phyloP scores from a whole-genome alignment of 1,284 basidiomycete species.

The Inonotus obliquus region DNA sequence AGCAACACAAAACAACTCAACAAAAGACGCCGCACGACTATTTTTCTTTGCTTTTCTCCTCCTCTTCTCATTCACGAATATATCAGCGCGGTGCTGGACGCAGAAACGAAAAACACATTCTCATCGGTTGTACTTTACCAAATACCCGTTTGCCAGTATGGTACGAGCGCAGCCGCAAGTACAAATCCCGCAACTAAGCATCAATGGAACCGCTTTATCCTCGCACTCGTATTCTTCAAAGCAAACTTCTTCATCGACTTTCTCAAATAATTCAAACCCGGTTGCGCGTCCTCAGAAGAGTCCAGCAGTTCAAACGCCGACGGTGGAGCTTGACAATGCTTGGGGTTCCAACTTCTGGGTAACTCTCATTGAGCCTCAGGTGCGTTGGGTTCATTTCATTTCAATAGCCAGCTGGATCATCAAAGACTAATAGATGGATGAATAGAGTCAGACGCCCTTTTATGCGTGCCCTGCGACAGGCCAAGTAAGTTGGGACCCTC shows the following conservation, averaged over 20 bases:
- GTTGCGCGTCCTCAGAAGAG: constrained; percentile 10
- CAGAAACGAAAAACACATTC: neutral
- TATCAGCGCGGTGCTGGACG: neutral
- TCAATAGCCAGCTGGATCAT: neutral
- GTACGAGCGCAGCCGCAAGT: neutral
- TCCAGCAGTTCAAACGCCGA: constrained; percentile 10
- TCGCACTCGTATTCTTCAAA: neutral
- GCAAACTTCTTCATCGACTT: neutral
- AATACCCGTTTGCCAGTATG: neutral
- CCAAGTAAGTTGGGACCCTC: constrained; percentile 89
- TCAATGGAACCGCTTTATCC: constrained; percentile 8
- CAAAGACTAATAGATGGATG: neutral
- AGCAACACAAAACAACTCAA: neutral
- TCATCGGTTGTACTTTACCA: neutral
- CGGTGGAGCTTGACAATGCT: constrained; percentile 37
- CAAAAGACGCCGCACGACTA: neutral
- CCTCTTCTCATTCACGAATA: neutral
- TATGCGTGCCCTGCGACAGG: constrained; percentile 92
- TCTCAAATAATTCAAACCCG: neutral
- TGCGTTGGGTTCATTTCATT: constrained; percentile 30
- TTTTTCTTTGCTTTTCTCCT: neutral
- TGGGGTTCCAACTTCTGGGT: constrained; percentile 90
- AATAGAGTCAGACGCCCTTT: constrained; percentile 75
- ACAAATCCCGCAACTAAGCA: constrained; percentile 8
- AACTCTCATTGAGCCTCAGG: constrained; percentile 77